Conservation (phyloP, 805 yeast species). For the Metschnikowia henanensis region DNA sequence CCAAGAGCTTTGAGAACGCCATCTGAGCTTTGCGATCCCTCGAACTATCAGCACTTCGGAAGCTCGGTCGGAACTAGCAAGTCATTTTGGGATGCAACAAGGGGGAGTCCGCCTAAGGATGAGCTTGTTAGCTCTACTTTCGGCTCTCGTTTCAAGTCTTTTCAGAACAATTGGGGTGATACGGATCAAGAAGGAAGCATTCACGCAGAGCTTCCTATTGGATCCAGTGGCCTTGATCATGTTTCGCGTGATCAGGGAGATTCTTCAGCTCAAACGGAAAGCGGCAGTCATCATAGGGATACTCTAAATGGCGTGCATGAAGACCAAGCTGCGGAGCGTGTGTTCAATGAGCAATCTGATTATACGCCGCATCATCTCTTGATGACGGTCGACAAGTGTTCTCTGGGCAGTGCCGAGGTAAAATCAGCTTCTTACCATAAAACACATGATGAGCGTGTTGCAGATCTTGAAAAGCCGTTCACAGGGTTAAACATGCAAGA, state of each 20-base stretch:
- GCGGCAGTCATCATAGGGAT: neutral
- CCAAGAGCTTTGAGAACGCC: constrained; percentile 14
- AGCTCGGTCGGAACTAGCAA: constrained; percentile 1
- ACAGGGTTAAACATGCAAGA: neutral
- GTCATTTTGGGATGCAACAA: constrained; percentile 44
- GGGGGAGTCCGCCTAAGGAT: constrained; percentile 40
- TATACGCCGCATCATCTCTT: constrained; percentile 30
- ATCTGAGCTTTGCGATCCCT: constrained; percentile 30
- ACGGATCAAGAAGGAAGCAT: neutral
- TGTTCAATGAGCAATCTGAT: constrained; percentile 28
- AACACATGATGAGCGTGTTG: neutral
- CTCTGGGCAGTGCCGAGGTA: neutral
- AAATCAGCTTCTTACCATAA: neutral
- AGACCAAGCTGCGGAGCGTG: constrained; percentile 29
- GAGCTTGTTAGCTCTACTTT: constrained; percentile 10
- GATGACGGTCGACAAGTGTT: constrained; percentile 4
- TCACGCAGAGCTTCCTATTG: neutral
- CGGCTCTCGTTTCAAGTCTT: constrained; percentile 18
- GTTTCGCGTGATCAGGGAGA: neutral
- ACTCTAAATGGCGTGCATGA: constrained; percentile 12
- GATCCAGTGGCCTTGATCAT: neutral
- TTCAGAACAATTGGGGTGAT: constrained; percentile 30
- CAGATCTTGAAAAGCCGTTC: neutral
- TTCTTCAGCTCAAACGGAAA: neutral
- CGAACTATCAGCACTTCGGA: constrained; percentile 26